Conservation (phyloP, 257 asterid genomes). For the Rhazya stricta region DNA sequence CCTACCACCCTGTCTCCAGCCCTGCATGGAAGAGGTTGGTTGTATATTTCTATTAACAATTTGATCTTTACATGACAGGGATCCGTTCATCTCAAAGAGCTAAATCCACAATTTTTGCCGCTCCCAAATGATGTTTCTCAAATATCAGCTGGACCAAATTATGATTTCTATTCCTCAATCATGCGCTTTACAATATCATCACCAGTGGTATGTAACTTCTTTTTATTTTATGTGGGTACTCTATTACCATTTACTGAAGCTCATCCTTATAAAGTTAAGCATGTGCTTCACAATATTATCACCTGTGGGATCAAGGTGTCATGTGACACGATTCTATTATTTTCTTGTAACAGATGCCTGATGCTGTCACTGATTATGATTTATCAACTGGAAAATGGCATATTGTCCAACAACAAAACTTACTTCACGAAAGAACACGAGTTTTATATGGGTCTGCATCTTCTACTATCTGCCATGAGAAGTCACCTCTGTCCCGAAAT, state of each 20-base stretch:
- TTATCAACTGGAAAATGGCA: conserved; percentile 68
- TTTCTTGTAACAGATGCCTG: conserved; percentile 71
- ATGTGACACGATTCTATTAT: not conserved
- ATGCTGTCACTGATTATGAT: conserved; percentile 87
- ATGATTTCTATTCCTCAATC: conserved; percentile 76
- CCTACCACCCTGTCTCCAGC: not conserved
- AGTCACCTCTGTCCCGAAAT: conserved; percentile 29
- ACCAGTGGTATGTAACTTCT: conserved; percentile 63
- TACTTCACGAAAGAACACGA: conserved; percentile 78
- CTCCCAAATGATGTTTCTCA: conserved; percentile 84
- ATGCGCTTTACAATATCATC: conserved; percentile 86
- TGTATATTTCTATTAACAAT: not conserved
- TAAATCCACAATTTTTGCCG: conserved; percentile 60
- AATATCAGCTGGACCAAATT: conserved; percentile 83
- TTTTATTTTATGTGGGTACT: not conserved
- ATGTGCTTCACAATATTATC: conserved; percentile 72
- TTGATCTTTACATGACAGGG: conserved; percentile 38
- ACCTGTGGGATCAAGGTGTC: conserved; percentile 50
- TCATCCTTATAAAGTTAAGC: conserved; percentile 18
- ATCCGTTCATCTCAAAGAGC: conserved; percentile 57
- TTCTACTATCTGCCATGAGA: conserved; percentile 33
- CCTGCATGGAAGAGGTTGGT: not conserved
- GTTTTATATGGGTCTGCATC: conserved; percentile 69
- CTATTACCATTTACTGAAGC: not conserved
- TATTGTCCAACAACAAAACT: conserved; percentile 79